Evolutionary conservation across 441 rosid genomes (phyloP).

Genomic region (Capsella rubella): DNA sequence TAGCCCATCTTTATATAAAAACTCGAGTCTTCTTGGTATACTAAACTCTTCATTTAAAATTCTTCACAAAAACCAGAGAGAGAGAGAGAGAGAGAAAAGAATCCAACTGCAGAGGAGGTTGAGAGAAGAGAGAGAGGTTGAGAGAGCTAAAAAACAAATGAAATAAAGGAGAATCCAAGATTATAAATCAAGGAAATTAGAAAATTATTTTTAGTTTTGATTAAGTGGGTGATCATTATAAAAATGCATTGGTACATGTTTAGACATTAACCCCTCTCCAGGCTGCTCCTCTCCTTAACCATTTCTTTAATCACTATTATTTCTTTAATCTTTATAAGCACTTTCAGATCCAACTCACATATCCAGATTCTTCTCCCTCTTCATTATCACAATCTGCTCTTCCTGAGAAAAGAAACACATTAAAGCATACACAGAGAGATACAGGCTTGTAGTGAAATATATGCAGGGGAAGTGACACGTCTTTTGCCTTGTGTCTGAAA

Average conservation of each 20-base stretch:
- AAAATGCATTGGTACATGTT: constrained; percentile 40
- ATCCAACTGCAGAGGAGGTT: constrained; percentile 27
- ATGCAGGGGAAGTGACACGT: constrained; percentile 42
- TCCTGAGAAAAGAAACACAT: constrained; percentile 25
- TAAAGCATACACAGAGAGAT: constrained; percentile 38
- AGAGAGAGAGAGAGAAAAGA: constrained; percentile 4
- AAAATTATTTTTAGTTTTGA: constrained; percentile 2
- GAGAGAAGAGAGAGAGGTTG: background rate
- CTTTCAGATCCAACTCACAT: constrained; percentile 64
- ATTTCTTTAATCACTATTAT: constrained; percentile 48
- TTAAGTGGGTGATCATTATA: constrained; percentile 47
- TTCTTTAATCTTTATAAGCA: constrained; percentile 41
- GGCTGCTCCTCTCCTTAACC: constrained; percentile 64
- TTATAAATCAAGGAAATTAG: constrained; percentile 18
- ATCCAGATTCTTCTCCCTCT: constrained; percentile 53
- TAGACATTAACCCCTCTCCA: constrained; percentile 41
- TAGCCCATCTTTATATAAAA: constrained; percentile 8
- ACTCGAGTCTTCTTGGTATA: constrained; percentile 23
- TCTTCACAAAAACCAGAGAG: constrained; percentile 19
- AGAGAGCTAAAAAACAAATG: constrained; percentile 16
- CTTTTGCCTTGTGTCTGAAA: constrained; percentile 39
- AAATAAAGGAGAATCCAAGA: constrained; percentile 38
- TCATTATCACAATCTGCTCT: constrained; percentile 52
- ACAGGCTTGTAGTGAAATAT: constrained; percentile 36
- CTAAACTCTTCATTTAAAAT: background rate